phyloP scores from a whole-genome alignment of 371 early-diverging fungal genomes.

The Syncephalis plumigaleata region DNA sequence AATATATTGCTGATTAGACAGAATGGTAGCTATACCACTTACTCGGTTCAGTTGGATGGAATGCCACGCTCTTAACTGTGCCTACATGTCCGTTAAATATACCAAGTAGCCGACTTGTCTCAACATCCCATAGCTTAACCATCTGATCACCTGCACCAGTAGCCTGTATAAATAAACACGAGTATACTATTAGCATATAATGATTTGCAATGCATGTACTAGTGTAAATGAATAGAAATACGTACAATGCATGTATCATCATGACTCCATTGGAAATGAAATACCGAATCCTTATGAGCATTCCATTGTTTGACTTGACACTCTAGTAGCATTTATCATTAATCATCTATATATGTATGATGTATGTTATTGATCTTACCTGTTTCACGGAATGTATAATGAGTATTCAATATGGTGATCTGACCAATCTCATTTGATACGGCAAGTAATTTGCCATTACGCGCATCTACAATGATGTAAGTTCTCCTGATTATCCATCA shows the following conservation, averaged over 20 bases:
- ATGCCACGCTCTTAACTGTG: constrained; percentile 31
- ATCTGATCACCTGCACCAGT: constrained; percentile 41
- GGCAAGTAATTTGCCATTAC: constrained; percentile 28
- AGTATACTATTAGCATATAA: no score
- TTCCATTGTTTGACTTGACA: constrained; percentile 9
- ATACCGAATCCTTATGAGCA: constrained; percentile 34
- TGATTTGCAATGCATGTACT: neutral
- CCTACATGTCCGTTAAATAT: constrained; percentile 29
- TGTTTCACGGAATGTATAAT: constrained; percentile 14
- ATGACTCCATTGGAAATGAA: constrained; percentile 33
- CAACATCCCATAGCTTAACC: constrained; percentile 40
- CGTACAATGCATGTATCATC: constrained; percentile 26
- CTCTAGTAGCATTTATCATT: constrained; percentile 2
- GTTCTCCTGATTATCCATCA: neutral
- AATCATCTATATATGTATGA: neutral
- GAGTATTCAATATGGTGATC: constrained; percentile 29
- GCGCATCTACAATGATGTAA: constrained; percentile 7
- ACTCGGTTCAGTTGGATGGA: constrained; percentile 30
- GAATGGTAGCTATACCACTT: constrained; percentile 7
- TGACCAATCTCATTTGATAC: constrained; percentile 48
- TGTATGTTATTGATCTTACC: constrained; percentile 8
- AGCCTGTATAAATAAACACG: constrained; percentile 7
- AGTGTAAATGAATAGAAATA: neutral
- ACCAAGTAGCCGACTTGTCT: constrained; percentile 16
- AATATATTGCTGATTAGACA: neutral